These are phyloP conservation scores for Hirsutella thompsonii DNA, from an alignment of 2,329 filamentous ascomycete genomes.

Conservation along the genomic window DNA sequence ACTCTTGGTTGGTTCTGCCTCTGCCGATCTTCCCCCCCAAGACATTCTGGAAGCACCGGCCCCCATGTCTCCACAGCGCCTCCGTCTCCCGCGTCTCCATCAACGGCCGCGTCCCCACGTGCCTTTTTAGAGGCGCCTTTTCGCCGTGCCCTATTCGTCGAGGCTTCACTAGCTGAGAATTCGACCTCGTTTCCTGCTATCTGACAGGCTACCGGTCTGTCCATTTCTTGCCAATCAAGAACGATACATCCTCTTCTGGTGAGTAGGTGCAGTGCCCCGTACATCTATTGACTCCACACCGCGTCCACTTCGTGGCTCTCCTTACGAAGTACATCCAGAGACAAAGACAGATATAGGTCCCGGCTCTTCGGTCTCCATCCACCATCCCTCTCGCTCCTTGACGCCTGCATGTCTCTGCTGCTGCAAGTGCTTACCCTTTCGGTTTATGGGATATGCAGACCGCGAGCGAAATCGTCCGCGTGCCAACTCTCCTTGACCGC, in stretches of 20 bases:
- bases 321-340: too few relatives aligned
- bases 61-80: constrained; percentile 3
- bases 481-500: neutral
- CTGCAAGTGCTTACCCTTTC: constrained; percentile 1
- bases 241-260: neutral
- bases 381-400: neutral
- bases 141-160: neutral
- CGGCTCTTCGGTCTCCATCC: neutral
- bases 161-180: neutral
- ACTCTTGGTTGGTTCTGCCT: neutral
- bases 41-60: constrained; percentile 8
- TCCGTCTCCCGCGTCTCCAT: neutral
- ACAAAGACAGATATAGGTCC: too few relatives aligned
- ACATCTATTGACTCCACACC: too few relatives aligned
- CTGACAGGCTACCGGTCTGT: neutral
- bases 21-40: constrained; percentile 1
- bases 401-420: constrained; percentile 6
- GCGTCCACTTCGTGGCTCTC: too few relatives aligned
- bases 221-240: neutral
- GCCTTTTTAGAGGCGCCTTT: neutral
- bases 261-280: too few relatives aligned
- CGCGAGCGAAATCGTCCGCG: neutral
- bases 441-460: neutral
- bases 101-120: neutral
- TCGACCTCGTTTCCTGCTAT: neutral